Base-by-base conservation (phyloP, 2,329 filamentous ascomycete species). In the Xylaria sp. region DNA sequence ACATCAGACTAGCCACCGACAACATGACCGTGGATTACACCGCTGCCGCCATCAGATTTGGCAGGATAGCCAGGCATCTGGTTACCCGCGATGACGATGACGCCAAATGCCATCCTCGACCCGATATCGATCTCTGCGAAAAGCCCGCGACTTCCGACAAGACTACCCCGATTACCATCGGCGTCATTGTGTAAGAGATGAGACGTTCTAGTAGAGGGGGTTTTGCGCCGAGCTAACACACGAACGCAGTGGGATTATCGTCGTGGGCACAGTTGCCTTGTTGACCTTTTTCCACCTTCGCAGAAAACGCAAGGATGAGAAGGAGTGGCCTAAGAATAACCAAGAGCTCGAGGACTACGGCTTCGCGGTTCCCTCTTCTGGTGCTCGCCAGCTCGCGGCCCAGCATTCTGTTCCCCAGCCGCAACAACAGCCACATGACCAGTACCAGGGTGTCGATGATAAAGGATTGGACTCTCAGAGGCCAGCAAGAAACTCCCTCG, bases 291-390 rank as follows among this genome's bases (percentile, higher is more conserved):
- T 79, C 9, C 76, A 79, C 63, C n/a, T 77, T 23, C 71, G 75
- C 18, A 72, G 73, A 33, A 66, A 75, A 60, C 71, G 72, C 20
- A 64, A 41, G 20, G 77, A 79, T 66, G 62, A 73, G 66, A 49
- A 52, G 25, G 77, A 79, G 51, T 78, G 75, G 73, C 71, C 73
- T 49, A 78, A 78, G 73, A 74, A 73, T 66, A 74, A 74, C 62
- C 76, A 78, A 43, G 77, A 79, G 58, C 72, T 79, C 41, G 77
- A 78, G 18, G 77, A 78, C 62, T 79, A 79, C 68, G 77, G 77
- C 33, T 54, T 78, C 25, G 72, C 58, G 1, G 60, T 59, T 15
- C 66, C 71, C 25, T 43, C 71, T 12, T 23, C 69, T 3, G 6
- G 54, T 46, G 61, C 54, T 18, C 71, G 71, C 66, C 68, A 23